A percentile compares a stretch with the other conserved stretches of the same genome.
Conservation (phyloP, 2,329 filamentous ascomycete genomes). For the Hypoxylon sp. region DNA sequence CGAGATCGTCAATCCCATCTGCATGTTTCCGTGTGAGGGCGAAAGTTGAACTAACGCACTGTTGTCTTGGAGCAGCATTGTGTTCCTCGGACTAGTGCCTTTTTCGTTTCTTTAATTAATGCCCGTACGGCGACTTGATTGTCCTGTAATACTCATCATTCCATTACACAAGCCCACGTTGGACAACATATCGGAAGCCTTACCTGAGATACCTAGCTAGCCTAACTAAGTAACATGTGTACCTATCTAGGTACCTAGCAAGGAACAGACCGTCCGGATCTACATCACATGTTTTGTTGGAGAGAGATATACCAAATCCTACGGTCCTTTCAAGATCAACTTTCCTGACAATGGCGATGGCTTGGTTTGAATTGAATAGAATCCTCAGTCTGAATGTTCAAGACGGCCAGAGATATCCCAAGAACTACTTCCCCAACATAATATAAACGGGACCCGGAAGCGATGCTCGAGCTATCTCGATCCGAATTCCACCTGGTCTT, state of each 20-base stretch:
- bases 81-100: no score
- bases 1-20: background rate
- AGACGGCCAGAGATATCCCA: background rate
- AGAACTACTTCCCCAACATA: slow-evolving; percentile 4
- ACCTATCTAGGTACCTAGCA: slow-evolving; percentile 11
- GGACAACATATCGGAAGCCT: slow-evolving; percentile 11
- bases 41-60: background rate
- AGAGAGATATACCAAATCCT: background rate
- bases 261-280: slow-evolving; percentile 22
- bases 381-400: background rate
- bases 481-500: slow-evolving; percentile 17
- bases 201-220: background rate
- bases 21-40: background rate
- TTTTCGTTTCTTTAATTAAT: background rate
- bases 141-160: background rate
- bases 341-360: background rate
- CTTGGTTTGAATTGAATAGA: background rate
- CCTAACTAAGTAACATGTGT: slow-evolving; percentile 11
- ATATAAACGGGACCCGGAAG: slow-evolving; percentile 5
- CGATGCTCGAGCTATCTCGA: slow-evolving; percentile 27
- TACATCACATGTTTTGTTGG: slow-evolving; percentile 11
- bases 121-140: background rate
- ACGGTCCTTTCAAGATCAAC: background rate
- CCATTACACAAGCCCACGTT: slow-evolving; percentile 17
- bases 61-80: background rate